Evolutionary conservation across 495 filamentous ascomycete species (phyloP).

Genomic region (Penicillium antarcticum): DNA sequence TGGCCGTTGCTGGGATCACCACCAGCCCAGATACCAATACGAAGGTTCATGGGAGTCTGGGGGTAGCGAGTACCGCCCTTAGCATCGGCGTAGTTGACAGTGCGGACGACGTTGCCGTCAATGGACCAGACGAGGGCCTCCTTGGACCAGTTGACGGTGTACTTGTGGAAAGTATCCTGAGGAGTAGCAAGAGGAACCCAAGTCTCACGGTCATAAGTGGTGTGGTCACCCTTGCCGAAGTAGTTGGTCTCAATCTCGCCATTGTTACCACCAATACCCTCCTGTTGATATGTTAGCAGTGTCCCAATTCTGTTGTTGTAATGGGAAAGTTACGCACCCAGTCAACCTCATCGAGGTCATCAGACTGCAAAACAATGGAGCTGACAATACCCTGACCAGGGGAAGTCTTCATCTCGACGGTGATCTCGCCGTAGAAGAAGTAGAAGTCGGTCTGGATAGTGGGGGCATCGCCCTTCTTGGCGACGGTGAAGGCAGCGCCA

Average conservation of each 20-base stretch:
- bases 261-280: conserved; percentile 57
- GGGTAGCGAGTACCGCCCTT: conserved; percentile 74
- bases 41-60: conserved; percentile 86
- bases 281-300: conserved; percentile 21
- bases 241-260: conserved; percentile 83
- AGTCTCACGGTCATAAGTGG: conserved; percentile 70
- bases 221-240: conserved; percentile 86
- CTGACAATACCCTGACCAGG: conserved; percentile 72
- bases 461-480: conserved; percentile 66
- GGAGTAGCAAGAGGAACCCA: conserved; percentile 57
- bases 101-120: conserved; percentile 69
- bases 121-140: conserved; percentile 74
- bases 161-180: conserved; percentile 72
- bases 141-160: conserved; percentile 80
- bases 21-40: conserved; percentile 83
- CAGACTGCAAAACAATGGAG: conserved; percentile 81
- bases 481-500: conserved; percentile 70
- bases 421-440: conserved; percentile 73
- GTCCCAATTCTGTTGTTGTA: neutral
- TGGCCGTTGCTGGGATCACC: conserved; percentile 69
- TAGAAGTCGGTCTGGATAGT: conserved; percentile 72
- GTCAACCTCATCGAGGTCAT: conserved; percentile 94
- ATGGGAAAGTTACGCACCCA: conserved; percentile 55
- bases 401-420: conserved; percentile 70
- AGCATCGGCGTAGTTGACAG: conserved; percentile 54